Evolutionary conservation across 2,329 filamentous ascomycete species (phyloP).

Genomic region (Thelonectria rubi): DNA sequence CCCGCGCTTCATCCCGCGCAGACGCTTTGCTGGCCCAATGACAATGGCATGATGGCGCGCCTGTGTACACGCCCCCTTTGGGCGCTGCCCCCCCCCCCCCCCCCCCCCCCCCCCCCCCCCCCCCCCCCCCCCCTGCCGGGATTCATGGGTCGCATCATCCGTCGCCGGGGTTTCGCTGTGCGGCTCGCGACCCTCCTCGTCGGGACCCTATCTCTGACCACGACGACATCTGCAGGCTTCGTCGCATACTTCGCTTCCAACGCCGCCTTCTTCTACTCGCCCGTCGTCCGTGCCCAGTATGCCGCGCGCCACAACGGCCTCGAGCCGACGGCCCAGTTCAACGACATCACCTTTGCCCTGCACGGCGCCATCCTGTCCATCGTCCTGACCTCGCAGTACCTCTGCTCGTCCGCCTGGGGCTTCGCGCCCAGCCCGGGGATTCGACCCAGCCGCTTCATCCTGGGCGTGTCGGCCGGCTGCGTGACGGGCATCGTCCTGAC

Average conservation of each 20-base stretch:
- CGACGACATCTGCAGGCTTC: slow-evolving; percentile 64
- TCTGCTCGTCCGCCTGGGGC: slow-evolving; percentile 76
- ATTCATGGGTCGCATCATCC: slow-evolving; percentile 24
- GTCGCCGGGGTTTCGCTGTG: slow-evolving; percentile 15
- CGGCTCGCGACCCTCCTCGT: slow-evolving; percentile 11
- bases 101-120: slow-evolving; percentile 2
- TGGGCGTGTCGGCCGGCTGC: slow-evolving; percentile 76
- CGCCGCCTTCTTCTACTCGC: slow-evolving; percentile 78
- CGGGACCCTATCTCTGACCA: slow-evolving; percentile 30
- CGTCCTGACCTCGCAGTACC: slow-evolving; percentile 80
- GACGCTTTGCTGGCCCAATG: background rate
- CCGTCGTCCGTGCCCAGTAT: slow-evolving; percentile 82
- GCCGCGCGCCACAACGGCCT: slow-evolving; percentile 79
- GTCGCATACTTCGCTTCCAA: slow-evolving; percentile 80
- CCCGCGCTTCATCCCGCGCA: slow-evolving; percentile 18
- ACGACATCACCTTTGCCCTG: slow-evolving; percentile 87
- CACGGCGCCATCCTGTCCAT: slow-evolving; percentile 80
- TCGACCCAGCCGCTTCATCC: slow-evolving; percentile 68
- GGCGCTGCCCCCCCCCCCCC: background rate
- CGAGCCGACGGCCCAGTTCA: slow-evolving; percentile 84
- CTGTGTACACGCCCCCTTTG: no score
- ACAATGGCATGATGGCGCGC: slow-evolving; percentile 30
- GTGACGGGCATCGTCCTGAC: slow-evolving; percentile 66
- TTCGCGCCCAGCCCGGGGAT: slow-evolving; percentile 69
- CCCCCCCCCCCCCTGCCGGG: slow-evolving; percentile 17